phyloP scores from a whole-genome alignment of 208 protist species.

The Tetramitus jugosus region DNA sequence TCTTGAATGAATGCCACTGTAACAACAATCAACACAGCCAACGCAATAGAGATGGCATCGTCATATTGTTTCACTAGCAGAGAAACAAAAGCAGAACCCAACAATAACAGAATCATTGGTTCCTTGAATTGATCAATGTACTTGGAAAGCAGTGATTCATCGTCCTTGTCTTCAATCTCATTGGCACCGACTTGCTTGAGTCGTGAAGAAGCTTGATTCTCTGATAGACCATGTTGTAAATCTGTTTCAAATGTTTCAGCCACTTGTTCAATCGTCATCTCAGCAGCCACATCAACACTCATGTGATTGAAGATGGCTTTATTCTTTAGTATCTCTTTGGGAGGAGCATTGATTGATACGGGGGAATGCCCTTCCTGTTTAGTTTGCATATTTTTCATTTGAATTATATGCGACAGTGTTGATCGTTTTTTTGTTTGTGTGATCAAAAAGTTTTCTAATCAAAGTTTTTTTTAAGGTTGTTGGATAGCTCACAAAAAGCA shows the following conservation, averaged over 20 bases:
- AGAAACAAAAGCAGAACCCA: neutral
- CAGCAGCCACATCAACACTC: too few relatives aligned
- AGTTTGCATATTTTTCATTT: too few relatives aligned
- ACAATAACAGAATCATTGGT: slow-evolving; percentile 19
- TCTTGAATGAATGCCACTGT: slow-evolving; percentile 20
- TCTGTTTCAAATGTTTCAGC: neutral
- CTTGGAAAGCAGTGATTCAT: neutral
- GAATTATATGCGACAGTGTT: too few relatives aligned
- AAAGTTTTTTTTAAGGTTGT: too few relatives aligned
- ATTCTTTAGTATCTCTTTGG: too few relatives aligned
- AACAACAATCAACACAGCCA: slow-evolving; percentile 13
- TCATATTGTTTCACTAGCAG: slow-evolving; percentile 14
- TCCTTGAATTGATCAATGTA: slow-evolving; percentile 21
- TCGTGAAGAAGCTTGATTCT: neutral
- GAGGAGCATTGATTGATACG: too few relatives aligned
- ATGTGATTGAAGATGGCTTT: too few relatives aligned
- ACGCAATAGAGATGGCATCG: slow-evolving; percentile 8
- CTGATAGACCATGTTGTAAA: neutral
- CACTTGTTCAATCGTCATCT: too few relatives aligned
- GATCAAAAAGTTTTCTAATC: too few relatives aligned
- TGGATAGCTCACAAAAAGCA: too few relatives aligned
- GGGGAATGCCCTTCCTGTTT: too few relatives aligned
- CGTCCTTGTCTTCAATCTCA: slow-evolving; percentile 18
- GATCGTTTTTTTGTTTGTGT: too few relatives aligned
- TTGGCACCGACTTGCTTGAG: neutral